Evolutionary conservation across 1,284 basidiomycete genomes (phyloP), one percentile per base, ranked within the genome.

Genomic region (Albatrellus sp.): DNA sequence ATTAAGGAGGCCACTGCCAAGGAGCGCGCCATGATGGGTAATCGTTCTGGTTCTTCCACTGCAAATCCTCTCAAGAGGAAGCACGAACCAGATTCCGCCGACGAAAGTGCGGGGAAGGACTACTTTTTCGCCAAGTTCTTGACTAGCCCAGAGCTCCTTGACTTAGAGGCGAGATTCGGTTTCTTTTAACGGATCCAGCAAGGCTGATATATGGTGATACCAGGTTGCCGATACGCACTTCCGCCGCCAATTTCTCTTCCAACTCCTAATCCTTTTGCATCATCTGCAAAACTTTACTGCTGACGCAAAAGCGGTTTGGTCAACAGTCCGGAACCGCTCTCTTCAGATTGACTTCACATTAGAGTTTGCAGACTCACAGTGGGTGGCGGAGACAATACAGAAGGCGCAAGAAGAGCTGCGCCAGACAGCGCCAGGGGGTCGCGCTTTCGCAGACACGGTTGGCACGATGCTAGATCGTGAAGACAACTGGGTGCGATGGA

Each of bases 51-150:
- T 2, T 48, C 62, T 2, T 64, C 61, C 14, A 58, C 62, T 20
- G 54, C 63, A 5, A 61, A 56, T 1, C 62, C 68, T 1, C 54
- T 75, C 44, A 85, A 85, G 60, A 68, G 78, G 42, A 81, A 83
- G 61, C 73, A 81, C 24, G 81, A 82, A 20, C 55, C 62, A 13
- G 73, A 75, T 28, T 47, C 57, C 1, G 65, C 68, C 35, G 72
- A 73, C 52, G 69, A 64, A 20, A 66, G 66, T 40, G 64, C 63
- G 12, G 61, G 61, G 30, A 77, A 69, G 42, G 80, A 88, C 51
- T 90, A 89, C 58, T 92, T 92, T 63, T 93, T 92, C 56, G 89
- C 90, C 11, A 92, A 91, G 57, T 92, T 88, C 60, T 66, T 94
- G 37, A 92, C 90, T 0, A 89, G 80, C 47, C 81, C 86, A 0